A percentile compares a stretch with the other conserved stretches of the same genome.
Conservation (phyloP, 1,284 basidiomycete species). For the Microbotryomycetes sp. region DNA sequence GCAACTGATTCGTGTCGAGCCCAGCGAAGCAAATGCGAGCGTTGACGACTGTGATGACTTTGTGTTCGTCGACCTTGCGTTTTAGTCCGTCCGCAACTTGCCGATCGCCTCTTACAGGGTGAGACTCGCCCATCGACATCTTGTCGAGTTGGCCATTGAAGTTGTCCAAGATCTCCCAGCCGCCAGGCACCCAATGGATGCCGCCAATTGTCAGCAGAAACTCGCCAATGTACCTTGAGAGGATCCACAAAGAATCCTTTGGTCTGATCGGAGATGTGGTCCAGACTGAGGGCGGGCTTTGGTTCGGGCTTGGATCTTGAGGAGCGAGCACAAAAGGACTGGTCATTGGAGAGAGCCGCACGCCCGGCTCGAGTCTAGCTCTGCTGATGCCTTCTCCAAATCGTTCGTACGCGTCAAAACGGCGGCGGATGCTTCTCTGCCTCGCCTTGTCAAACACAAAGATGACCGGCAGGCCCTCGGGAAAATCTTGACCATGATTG, state of each 20-base stretch:
- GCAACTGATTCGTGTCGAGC: neutral
- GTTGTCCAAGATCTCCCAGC: neutral
- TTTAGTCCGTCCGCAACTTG: no score
- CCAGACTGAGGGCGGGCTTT: neutral
- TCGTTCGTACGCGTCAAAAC: neutral
- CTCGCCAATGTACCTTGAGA: neutral
- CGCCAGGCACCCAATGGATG: neutral
- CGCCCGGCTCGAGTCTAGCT: neutral
- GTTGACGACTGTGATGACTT: neutral
- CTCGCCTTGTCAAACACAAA: neutral
- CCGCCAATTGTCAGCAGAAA: neutral
- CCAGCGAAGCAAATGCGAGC: neutral
- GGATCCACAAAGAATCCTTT: neutral
- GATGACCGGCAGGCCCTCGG: neutral
- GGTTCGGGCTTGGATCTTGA: neutral
- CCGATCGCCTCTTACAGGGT: no score
- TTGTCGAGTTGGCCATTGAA: no score
- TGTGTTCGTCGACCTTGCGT: no score
- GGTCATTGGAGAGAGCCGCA: neutral
- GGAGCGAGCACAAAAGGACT: neutral
- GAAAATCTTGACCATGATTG: neutral
- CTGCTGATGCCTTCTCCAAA: neutral
- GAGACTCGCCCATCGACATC: no score
- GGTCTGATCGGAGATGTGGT: neutral
- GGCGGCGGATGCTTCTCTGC: neutral